A percentile compares a stretch with the other conserved stretches of the same genome.
These are phyloP conservation scores for Fragaria ananassa DNA, from an alignment of 306 rosid species.

Conservation along the genomic window DNA sequence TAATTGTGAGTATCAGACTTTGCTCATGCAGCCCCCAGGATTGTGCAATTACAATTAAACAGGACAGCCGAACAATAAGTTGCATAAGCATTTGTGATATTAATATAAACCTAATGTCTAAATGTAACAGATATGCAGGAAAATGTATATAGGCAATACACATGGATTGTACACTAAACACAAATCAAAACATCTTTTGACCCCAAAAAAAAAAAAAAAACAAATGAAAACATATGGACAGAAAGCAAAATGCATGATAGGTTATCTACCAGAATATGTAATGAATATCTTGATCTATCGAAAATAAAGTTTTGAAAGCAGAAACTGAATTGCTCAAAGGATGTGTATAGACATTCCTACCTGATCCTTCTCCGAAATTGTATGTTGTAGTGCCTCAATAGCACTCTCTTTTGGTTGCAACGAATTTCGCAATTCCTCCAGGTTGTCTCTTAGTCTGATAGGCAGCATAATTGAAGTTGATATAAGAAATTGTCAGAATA, in stretches of 20 bases:
- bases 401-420: constrained; percentile 89
- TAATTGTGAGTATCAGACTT: background rate
- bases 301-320: constrained; percentile 2
- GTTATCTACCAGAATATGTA: constrained; percentile 12
- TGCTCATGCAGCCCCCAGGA: background rate
- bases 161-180: constrained; percentile 13
- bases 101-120: background rate
- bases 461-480: constrained; percentile 21
- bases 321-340: background rate
- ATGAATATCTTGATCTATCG: background rate
- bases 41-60: background rate
- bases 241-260: constrained; percentile 7
- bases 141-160: background rate
- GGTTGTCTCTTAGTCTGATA: constrained; percentile 83
- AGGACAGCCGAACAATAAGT: background rate
- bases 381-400: constrained; percentile 70
- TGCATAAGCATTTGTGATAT: background rate
- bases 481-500: constrained; percentile 14
- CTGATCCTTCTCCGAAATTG: constrained; percentile 90
- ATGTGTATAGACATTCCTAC: constrained; percentile 39
- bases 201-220: no score
- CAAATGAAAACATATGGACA: constrained; percentile 23
- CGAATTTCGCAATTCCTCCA: constrained; percentile 79
- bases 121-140: background rate
- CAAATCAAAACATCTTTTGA: constrained; percentile 20